Evolutionary conservation across 1,139 yeast genomes (phyloP).

Genomic region (Debaryomycetaceae sp.): DNA sequence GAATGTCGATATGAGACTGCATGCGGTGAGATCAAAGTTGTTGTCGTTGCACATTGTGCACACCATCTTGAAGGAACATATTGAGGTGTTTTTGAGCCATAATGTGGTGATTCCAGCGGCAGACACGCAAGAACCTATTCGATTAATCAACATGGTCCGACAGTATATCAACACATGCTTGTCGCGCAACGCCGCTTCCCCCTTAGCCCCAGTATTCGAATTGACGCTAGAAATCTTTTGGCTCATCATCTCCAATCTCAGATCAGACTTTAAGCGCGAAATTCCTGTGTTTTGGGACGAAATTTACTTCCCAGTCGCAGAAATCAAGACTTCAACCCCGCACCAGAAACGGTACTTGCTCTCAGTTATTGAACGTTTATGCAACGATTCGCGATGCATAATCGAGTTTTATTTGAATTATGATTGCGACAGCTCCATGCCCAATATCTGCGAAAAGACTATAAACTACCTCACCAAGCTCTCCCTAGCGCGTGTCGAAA

Average conservation of each 20-base stretch:
- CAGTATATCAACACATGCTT: slow-evolving; percentile 76
- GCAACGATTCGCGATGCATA: slow-evolving; percentile 81
- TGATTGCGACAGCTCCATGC: slow-evolving; percentile 81
- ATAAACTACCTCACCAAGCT: slow-evolving; percentile 69
- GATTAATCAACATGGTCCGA: slow-evolving; percentile 70
- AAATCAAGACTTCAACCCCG: slow-evolving; percentile 80
- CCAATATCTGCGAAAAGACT: slow-evolving; percentile 76
- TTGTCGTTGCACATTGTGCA: slow-evolving; percentile 82
- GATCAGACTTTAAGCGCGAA: slow-evolving; percentile 83
- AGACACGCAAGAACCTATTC: slow-evolving; percentile 46
- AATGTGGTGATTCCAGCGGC: slow-evolving; percentile 50
- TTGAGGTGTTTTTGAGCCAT: slow-evolving; percentile 66
- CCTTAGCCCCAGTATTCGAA: slow-evolving; percentile 86
- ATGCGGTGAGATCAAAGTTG: slow-evolving; percentile 82
- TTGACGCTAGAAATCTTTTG: slow-evolving; percentile 88
- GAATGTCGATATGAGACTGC: slow-evolving; percentile 75
- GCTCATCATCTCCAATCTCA: slow-evolving; percentile 70
- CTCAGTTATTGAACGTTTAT: slow-evolving; percentile 65
- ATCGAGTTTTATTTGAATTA: slow-evolving; percentile 90
- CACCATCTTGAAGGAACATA: slow-evolving; percentile 74
- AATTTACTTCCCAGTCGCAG: slow-evolving; percentile 88
- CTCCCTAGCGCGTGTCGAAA: slow-evolving; percentile 63
- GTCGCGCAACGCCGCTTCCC: slow-evolving; percentile 88
- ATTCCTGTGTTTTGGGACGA: slow-evolving; percentile 90
- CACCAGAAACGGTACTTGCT: slow-evolving; percentile 87